A percentile compares a stretch with the other conserved stretches of the same genome.
phyloP scores from a whole-genome alignment of 768 basidiomycete species.

The Coprinellus aureogranulatus region DNA sequence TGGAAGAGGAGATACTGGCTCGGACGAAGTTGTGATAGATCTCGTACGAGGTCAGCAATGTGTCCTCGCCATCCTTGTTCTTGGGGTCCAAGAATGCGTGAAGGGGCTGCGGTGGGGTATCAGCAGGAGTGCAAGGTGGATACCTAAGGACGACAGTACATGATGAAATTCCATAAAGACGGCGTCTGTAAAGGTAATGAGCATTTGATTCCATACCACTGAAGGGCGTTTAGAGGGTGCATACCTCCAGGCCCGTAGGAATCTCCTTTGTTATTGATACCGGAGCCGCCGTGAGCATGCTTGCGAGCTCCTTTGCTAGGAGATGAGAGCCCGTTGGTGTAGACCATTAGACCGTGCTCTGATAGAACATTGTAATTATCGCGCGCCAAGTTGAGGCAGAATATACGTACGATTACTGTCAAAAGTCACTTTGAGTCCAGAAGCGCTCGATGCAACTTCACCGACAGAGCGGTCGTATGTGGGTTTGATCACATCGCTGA shows the following conservation, averaged over 20 bases:
- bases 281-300: constrained; percentile 75
- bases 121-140: neutral
- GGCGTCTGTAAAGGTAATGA: constrained; percentile 39
- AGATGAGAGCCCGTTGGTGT: constrained; percentile 57
- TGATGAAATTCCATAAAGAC: constrained; percentile 72
- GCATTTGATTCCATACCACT: neutral
- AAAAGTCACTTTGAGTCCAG: constrained; percentile 60
- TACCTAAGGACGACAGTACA: constrained; percentile 27
- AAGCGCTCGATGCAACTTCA: constrained; percentile 52
- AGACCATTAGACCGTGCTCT: constrained; percentile 79
- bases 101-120: constrained; percentile 41
- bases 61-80: constrained; percentile 57
- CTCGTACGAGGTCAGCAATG: constrained; percentile 66
- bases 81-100: constrained; percentile 63
- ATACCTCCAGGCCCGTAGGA: constrained; percentile 59
- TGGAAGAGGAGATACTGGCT: constrained; percentile 40
- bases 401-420: constrained; percentile 66
- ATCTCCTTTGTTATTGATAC: constrained; percentile 49
- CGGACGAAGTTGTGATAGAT: constrained; percentile 72
- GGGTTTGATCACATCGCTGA: constrained; percentile 40
- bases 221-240: constrained; percentile 20
- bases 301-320: constrained; percentile 55
- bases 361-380: neutral
- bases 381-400: neutral
- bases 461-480: constrained; percentile 44